Evolutionary conservation across 192 early-diverging fungal genomes (phyloP).

Genomic region (Rhizoclosmatium globosum): DNA sequence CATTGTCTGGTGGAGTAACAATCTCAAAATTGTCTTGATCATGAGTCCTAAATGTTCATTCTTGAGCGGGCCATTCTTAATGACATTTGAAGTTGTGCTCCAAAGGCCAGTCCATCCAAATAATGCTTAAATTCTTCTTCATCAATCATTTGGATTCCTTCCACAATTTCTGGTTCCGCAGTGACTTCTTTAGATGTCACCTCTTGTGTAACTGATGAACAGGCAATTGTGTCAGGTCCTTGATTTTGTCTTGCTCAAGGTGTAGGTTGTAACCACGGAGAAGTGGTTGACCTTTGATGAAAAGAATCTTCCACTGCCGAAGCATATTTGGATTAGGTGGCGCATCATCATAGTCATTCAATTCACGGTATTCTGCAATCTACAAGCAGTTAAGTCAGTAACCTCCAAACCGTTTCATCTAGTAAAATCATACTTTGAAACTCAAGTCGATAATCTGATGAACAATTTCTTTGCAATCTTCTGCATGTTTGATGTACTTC

Average conservation of each 20-base stretch:
- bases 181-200: background rate
- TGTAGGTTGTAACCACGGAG: slow-evolving; percentile 46
- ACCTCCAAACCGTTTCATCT: background rate
- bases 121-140: slow-evolving; percentile 64
- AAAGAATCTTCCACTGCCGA: slow-evolving; percentile 66
- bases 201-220: slow-evolving; percentile 1
- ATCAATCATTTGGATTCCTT: slow-evolving; percentile 58
- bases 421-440: slow-evolving; percentile 50
- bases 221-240: background rate
- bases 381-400: slow-evolving; percentile 29
- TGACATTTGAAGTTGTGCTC: slow-evolving; percentile 37
- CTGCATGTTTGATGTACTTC: slow-evolving; percentile 43
- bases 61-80: slow-evolving; percentile 28
- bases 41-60: slow-evolving; percentile 54
- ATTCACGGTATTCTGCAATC: slow-evolving; percentile 59
- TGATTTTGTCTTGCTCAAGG: slow-evolving; percentile 47
- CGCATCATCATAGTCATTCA: slow-evolving; percentile 61
- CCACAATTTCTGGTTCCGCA: slow-evolving; percentile 27
- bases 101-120: slow-evolving; percentile 57
- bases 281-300: slow-evolving; percentile 53
- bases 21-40: slow-evolving; percentile 58
- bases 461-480: slow-evolving; percentile 46
- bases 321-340: slow-evolving; percentile 52
- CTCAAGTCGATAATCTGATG: slow-evolving; percentile 58
- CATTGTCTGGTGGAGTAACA: slow-evolving; percentile 49